Percentiles rank a stretch among this genome's conserved stretches.
These are phyloP conservation scores for Emericellopsis terricola DNA, from an alignment of 495 filamentous ascomycete genomes.

Conservation along the genomic window DNA sequence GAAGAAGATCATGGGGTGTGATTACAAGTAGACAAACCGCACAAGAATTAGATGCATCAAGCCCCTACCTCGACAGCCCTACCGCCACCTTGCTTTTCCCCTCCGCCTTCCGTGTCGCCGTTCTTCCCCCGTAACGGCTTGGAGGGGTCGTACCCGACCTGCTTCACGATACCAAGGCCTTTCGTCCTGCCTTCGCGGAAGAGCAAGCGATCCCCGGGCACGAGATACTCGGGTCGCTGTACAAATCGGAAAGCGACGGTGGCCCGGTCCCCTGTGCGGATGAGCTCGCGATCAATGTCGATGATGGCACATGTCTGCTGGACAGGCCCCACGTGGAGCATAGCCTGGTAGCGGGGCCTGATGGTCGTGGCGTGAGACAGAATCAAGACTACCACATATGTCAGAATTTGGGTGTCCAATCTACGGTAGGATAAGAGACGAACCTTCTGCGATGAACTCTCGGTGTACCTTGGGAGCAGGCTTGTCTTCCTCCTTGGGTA, in stretches of 20 bases:
- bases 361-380: conserved; percentile 96
- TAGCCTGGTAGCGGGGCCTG: conserved; percentile 93
- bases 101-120: too few species aligned
- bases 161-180: conserved; percentile 86
- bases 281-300: conserved; percentile 90
- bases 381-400: conserved; percentile 50
- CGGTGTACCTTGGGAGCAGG: conserved; percentile 64
- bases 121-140: conserved; percentile 19
- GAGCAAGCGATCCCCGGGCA: conserved; percentile 70
- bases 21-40: too few species aligned
- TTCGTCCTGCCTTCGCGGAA: conserved; percentile 94
- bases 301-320: conserved; percentile 95
- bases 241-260: conserved; percentile 87
- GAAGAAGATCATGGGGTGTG: too few species aligned
- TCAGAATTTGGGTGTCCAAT: background rate
- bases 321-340: conserved; percentile 93
- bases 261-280: conserved; percentile 84
- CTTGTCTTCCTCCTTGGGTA: conserved; percentile 58
- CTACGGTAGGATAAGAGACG: too few species aligned
- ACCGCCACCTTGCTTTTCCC: too few species aligned
- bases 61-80: too few species aligned
- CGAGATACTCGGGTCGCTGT: conserved; percentile 88
- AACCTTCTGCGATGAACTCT: conserved; percentile 87
- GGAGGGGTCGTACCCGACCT: conserved; percentile 64
- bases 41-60: too few species aligned